These are phyloP conservation scores for Vitis vinifera DNA, from an alignment of 164 flowering plant species.

Conservation along the genomic window DNA sequence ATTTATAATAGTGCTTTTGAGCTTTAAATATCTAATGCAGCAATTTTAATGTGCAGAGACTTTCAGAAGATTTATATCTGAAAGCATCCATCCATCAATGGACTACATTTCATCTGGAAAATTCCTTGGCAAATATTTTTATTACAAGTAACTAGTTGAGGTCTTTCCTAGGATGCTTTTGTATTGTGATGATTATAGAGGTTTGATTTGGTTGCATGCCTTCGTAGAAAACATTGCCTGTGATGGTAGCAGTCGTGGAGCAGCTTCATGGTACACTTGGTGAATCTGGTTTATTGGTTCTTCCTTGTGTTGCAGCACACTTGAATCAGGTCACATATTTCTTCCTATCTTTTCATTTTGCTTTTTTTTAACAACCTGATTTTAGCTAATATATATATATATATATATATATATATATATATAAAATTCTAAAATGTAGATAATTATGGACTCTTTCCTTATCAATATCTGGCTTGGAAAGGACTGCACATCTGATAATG, in stretches of 20 bases:
- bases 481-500: conserved; percentile 25
- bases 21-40: neutral
- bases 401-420: too few species aligned
- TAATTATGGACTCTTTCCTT: conserved; percentile 68
- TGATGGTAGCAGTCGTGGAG: conserved; percentile 89
- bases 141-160: neutral
- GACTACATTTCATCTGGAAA: too few species aligned
- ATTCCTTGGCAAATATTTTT: too few species aligned
- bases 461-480: conserved; percentile 60
- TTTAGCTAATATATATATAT: neutral
- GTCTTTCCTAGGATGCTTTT: neutral
- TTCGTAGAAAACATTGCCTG: conserved; percentile 89
- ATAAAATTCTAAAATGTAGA: conserved; percentile 40
- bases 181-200: neutral
- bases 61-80: too few species aligned
- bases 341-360: neutral
- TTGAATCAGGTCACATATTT: conserved; percentile 65
- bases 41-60: too few species aligned
- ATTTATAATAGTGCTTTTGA: neutral
- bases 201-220: neutral
- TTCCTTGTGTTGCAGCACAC: conserved; percentile 96
- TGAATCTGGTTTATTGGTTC: conserved; percentile 83
- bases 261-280: conserved; percentile 88
- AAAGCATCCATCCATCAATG: too few species aligned
- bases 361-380: neutral